These are phyloP conservation scores for Marchantia paleacea DNA, from an alignment of 225 moss, liverwort and hornwort genomes.

Conservation along the genomic window DNA sequence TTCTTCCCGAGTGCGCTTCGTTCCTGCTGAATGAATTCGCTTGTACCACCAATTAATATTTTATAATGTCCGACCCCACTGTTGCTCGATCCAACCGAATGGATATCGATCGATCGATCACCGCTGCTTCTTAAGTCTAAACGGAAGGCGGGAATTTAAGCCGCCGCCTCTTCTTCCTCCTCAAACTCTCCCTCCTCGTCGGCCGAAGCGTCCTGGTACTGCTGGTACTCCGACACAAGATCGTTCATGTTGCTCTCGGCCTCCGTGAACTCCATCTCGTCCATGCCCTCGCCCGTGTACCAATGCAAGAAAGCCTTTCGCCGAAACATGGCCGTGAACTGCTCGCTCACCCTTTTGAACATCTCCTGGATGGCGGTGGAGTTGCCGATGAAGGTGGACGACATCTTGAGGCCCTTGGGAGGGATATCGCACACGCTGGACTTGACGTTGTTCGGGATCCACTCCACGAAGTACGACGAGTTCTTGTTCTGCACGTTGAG, in stretches of 20 bases:
- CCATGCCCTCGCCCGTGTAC: conserved; percentile 47
- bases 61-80: too few species aligned
- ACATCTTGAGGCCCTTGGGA: conserved; percentile 44
- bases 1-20: too few species aligned
- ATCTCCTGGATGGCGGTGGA: conserved; percentile 48
- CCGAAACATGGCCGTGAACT: conserved; percentile 47
- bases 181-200: conserved; percentile 49
- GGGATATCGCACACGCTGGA: conserved; percentile 43
- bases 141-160: neutral
- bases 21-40: too few species aligned
- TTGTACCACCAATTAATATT: too few species aligned
- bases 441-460: conserved; percentile 44
- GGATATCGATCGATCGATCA: too few species aligned
- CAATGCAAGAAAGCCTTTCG: conserved; percentile 48
- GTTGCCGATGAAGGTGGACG: conserved; percentile 42
- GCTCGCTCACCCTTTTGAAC: conserved; percentile 47
- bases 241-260: conserved; percentile 49
- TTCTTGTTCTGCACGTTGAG: conserved; percentile 45
- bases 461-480: conserved; percentile 44
- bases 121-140: too few species aligned
- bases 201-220: conserved; percentile 42
- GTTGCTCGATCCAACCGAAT: too few species aligned
- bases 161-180: conserved; percentile 44
- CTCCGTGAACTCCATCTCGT: conserved; percentile 47
- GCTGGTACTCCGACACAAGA: conserved; percentile 44